Conservation (phyloP, 2,329 filamentous ascomycete species). For the Metarhizium sp. region DNA sequence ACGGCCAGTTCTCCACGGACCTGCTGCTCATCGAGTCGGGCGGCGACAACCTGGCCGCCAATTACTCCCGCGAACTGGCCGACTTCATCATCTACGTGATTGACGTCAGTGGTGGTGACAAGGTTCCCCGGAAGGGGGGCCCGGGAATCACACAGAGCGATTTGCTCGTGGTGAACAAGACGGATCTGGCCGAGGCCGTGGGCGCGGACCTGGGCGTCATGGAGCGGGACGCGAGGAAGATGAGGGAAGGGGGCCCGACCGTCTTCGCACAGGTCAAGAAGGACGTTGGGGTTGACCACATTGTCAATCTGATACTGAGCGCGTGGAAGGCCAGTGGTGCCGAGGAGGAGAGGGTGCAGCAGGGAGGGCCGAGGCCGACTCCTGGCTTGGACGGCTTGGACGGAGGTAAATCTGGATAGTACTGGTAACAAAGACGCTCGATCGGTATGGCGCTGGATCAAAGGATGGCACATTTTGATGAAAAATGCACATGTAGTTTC, state of each 20-base stretch:
- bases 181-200: slow-evolving; percentile 81
- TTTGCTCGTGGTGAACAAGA: slow-evolving; percentile 92
- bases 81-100: slow-evolving; percentile 99
- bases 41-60: slow-evolving; percentile 93
- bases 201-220: slow-evolving; percentile 88
- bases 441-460: no score
- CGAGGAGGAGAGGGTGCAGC: slow-evolving; percentile 43
- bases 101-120: slow-evolving; percentile 92
- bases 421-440: no score
- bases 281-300: slow-evolving; percentile 73
- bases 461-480: background rate
- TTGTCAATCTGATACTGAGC: slow-evolving; percentile 78
- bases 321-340: slow-evolving; percentile 91
- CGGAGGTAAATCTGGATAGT: no score
- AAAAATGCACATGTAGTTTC: background rate
- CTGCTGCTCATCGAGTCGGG: slow-evolving; percentile 90
- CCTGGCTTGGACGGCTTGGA: slow-evolving; percentile 36
- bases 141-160: slow-evolving; percentile 97
- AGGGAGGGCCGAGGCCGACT: slow-evolving; percentile 49
- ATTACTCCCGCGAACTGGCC: slow-evolving; percentile 89
- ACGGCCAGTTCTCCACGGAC: slow-evolving; percentile 69
- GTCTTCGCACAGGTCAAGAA: slow-evolving; percentile 98
- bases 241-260: slow-evolving; percentile 89
- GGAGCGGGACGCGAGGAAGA: slow-evolving; percentile 89
- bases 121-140: slow-evolving; percentile 91